Conservation (phyloP, 1,284 basidiomycete genomes). For the Rhodotorula sp. region DNA sequence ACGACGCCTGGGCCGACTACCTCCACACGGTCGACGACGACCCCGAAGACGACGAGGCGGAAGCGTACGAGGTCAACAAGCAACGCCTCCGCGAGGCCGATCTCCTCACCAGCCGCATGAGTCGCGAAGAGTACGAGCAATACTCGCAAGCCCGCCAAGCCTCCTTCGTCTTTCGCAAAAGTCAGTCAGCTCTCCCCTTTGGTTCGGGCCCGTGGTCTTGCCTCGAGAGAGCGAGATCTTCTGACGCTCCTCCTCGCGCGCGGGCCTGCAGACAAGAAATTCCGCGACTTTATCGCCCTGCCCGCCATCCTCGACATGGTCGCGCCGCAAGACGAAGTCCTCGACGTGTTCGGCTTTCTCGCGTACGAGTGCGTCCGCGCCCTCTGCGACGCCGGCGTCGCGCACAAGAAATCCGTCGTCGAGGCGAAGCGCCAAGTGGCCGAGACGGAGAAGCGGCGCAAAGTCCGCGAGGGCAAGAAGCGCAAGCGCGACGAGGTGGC, state of each 20-base stretch:
- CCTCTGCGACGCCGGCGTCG: slow-evolving; percentile 78
- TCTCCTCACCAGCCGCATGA: slow-evolving; percentile 84
- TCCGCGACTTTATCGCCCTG: slow-evolving; percentile 93
- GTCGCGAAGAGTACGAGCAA: slow-evolving; percentile 87
- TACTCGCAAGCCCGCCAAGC: slow-evolving; percentile 97
- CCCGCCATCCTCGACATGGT: slow-evolving; percentile 79
- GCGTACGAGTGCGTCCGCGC: slow-evolving; percentile 96
- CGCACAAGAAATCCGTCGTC: slow-evolving; percentile 67
- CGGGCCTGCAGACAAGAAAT: slow-evolving; percentile 72
- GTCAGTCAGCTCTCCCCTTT: neutral
- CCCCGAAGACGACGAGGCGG: slow-evolving; percentile 85
- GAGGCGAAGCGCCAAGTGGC: neutral
- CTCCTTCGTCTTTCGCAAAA: slow-evolving; percentile 59
- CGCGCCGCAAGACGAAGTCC: slow-evolving; percentile 68
- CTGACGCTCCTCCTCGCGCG: neutral
- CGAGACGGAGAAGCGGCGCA: neutral
- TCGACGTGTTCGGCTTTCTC: slow-evolving; percentile 94
- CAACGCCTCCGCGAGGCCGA: slow-evolving; percentile 87
- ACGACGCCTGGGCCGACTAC: slow-evolving; percentile 84
- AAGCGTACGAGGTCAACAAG: slow-evolving; percentile 91
- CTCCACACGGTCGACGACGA: slow-evolving; percentile 71
- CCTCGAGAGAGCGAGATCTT: too few species aligned
- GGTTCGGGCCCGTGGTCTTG: too few species aligned
- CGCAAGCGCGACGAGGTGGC: neutral
- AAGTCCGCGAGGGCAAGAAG: neutral